These are phyloP conservation scores for Cercospora canescens DNA, from an alignment of 2,329 filamentous ascomycete genomes.

Conservation along the genomic window DNA sequence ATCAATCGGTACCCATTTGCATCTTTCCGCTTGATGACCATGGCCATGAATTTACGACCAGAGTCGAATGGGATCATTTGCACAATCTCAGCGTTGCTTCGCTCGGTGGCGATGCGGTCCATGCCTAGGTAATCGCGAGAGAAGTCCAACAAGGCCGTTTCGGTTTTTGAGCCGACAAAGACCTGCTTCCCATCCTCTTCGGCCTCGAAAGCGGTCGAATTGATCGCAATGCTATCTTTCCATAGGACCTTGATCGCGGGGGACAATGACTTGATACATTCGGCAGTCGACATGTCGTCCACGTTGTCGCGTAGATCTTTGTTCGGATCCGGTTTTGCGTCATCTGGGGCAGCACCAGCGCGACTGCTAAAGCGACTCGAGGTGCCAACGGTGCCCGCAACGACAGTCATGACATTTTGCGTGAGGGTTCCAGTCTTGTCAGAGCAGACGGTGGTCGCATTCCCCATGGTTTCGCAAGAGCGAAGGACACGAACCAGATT, in stretches of 20 bases:
- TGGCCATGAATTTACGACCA: slow-evolving; percentile 68
- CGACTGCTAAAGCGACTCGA: slow-evolving; percentile 56
- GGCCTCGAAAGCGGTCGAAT: slow-evolving; percentile 69
- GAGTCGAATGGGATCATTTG: slow-evolving; percentile 64
- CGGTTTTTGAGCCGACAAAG: slow-evolving; percentile 76
- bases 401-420: slow-evolving; percentile 75
- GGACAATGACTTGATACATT: slow-evolving; percentile 56
- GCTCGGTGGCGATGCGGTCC: slow-evolving; percentile 60
- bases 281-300: slow-evolving; percentile 53
- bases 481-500: slow-evolving; percentile 68
- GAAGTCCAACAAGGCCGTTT: slow-evolving; percentile 72
- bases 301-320: slow-evolving; percentile 37
- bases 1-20: slow-evolving; percentile 57
- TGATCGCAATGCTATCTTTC: slow-evolving; percentile 65
- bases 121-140: slow-evolving; percentile 66
- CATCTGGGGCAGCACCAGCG: slow-evolving; percentile 25
- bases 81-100: slow-evolving; percentile 60
- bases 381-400: slow-evolving; percentile 67
- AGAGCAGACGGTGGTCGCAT: slow-evolving; percentile 74
- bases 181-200: slow-evolving; percentile 59
- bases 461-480: slow-evolving; percentile 71
- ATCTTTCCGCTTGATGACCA: slow-evolving; percentile 58
- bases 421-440: slow-evolving; percentile 77
- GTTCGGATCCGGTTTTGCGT: slow-evolving; percentile 27
- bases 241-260: slow-evolving; percentile 57